Base-by-base conservation (phyloP, 2,329 filamentous ascomycete species). In the Colletotrichum plurivorum region DNA sequence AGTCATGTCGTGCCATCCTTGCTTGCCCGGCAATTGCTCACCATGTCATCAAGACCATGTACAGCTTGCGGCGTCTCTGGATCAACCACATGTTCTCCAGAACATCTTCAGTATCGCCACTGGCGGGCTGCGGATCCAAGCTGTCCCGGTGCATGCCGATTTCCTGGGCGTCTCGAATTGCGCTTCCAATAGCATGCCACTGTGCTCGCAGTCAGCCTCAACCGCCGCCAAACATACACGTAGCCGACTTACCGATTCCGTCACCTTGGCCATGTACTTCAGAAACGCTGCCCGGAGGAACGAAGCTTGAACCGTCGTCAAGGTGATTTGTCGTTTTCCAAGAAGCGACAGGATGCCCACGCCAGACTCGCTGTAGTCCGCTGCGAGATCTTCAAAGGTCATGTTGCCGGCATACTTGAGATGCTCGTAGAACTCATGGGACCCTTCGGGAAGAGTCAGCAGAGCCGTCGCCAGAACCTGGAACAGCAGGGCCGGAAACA, bases 101-200 rank as follows among this genome's bases (percentile, higher is more conserved):
- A 2, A 85, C 78, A 39, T 84, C 83, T 67, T 87, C 86, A 5
- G 83, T 76, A 46, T 82, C 83, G 46, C 82, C 77, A 43, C 83
- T 78, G 15, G 76, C 78, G 3, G 86, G 84, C 56, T 83, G 83
- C 0, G 86, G 86, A 71, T 89, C 87, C 31, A 85, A 77, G 43
- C 79, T 82, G 70, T 88, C 84, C 13, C 85, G 82, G 71, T 91
- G 86, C 73, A 91, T 79, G 13, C 88, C 89, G 48, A 91, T 84
- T 72, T 90, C 89, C 74, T 91, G 89, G 0, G 88, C 89, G 74
- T 91, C 88, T 48, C 87, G 81, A 63, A 91, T 89, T 0, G 87
- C 85, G 22, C 84, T 82, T 1, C 87, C 86, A 36, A 91, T 81
- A 1, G 83, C 82, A 73, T 89, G 87, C 86, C 86, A 89, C 84